phyloP scores from a whole-genome alignment of 2,329 filamentous ascomycete genomes.

The Ophiostoma sp. region DNA sequence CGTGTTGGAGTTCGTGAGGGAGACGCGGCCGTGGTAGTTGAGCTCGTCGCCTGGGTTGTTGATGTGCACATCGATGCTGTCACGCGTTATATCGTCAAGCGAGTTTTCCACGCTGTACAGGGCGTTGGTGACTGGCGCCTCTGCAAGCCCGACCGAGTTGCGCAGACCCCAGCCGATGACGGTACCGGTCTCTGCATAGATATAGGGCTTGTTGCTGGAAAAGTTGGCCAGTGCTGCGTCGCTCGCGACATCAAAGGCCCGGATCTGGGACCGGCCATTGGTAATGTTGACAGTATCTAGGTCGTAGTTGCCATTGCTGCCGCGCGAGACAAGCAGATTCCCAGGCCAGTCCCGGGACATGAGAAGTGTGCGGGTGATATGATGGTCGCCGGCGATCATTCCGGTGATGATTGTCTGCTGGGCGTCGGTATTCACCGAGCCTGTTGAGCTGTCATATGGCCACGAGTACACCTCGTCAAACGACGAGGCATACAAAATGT shows the following conservation, averaged over 20 bases:
- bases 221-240: not conserved
- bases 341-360: constrained; percentile 51
- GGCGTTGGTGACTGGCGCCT: not conserved
- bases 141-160: not conserved
- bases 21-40: not conserved
- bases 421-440: not conserved
- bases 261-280: not conserved
- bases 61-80: not conserved
- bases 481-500: constrained; percentile 54
- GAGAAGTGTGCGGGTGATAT: constrained; percentile 39
- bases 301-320: constrained; percentile 61
- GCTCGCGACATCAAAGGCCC: not conserved
- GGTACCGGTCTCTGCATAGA: not conserved
- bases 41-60: not conserved
- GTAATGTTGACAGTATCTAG: constrained; percentile 40
- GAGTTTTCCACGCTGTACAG: not conserved
- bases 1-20: not conserved
- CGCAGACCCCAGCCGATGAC: constrained; percentile 5
- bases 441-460: not conserved
- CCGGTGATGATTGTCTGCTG: not conserved
- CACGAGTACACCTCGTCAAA: constrained; percentile 55
- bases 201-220: not conserved
- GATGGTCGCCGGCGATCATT: not conserved
- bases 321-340: constrained; percentile 58
- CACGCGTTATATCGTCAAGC: not conserved